Evolutionary conservation across 2,329 filamentous ascomycete species (phyloP).

Genomic region (Ramularia endophylla): DNA sequence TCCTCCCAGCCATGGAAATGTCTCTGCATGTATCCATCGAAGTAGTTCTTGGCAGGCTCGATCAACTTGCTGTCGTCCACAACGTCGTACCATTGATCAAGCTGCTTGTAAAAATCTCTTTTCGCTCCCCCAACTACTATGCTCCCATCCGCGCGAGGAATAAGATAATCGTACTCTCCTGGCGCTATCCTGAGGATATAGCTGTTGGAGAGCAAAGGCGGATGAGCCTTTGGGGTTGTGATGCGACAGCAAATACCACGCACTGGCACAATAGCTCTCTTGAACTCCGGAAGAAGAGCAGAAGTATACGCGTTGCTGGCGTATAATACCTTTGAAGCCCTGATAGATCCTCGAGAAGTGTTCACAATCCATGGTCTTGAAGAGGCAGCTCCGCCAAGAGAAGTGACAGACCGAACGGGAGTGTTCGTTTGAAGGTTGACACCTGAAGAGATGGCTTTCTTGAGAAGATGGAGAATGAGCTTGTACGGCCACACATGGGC

Average conservation of each 20-base stretch:
- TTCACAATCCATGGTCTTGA: constrained; percentile 13
- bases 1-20: constrained; percentile 47
- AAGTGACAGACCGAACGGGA: constrained; percentile 68
- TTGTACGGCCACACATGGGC: constrained; percentile 36
- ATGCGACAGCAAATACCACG: constrained; percentile 46
- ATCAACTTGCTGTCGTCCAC: constrained; percentile 44
- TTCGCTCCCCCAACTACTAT: constrained; percentile 42
- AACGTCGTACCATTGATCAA: constrained; percentile 42
- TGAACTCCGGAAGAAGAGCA: constrained; percentile 31
- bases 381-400: constrained; percentile 39
- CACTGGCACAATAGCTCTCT: constrained; percentile 26
- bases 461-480: constrained; percentile 21
- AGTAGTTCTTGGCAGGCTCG: constrained; percentile 39
- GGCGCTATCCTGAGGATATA: constrained; percentile 21
- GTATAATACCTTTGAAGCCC: constrained; percentile 29
- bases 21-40: constrained; percentile 45
- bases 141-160: constrained; percentile 41
- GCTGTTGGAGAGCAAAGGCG: constrained; percentile 24
- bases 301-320: constrained; percentile 24
- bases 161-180: constrained; percentile 35
- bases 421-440: constrained; percentile 73
- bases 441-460: constrained; percentile 32
- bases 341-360: constrained; percentile 22
- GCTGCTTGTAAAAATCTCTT: constrained; percentile 15
- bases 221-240: constrained; percentile 11